Evolutionary conservation across 768 basidiomycete species (phyloP).

Genomic region (Lactarius tabidus): DNA sequence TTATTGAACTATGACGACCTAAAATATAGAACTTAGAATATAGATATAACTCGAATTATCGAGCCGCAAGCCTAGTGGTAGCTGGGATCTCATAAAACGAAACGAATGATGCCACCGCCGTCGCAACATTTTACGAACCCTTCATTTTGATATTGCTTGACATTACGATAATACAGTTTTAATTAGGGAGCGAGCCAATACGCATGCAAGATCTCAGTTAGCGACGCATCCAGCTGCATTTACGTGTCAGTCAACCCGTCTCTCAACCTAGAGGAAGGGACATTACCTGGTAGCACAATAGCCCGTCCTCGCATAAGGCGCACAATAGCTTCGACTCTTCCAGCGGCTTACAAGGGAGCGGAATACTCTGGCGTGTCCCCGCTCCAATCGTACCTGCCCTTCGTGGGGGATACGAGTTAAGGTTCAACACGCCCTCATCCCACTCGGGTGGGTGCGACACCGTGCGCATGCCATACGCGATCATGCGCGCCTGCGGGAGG

Average conservation of each 20-base stretch:
- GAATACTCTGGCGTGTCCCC: not conserved
- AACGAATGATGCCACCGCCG: too few species aligned
- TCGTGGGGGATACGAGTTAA: constrained; percentile 15
- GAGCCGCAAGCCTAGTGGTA: too few species aligned
- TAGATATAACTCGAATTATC: too few species aligned
- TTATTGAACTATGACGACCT: too few species aligned
- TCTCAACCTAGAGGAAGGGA: not conserved
- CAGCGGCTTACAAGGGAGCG: not conserved
- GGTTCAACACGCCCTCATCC: constrained; percentile 4
- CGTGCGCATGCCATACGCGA: constrained; percentile 12
- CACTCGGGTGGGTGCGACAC: constrained; percentile 14
- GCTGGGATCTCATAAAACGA: too few species aligned
- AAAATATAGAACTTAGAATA: too few species aligned
- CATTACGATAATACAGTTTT: not conserved
- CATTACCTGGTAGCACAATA: constrained; percentile 13
- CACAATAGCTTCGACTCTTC: not conserved
- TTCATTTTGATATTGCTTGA: not conserved
- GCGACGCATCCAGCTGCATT: constrained; percentile 2
- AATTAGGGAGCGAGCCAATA: constrained; percentile 14
- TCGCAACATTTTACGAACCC: not conserved
- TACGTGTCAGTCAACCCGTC: not conserved
- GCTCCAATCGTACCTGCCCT: not conserved
- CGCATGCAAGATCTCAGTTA: constrained; percentile 1
- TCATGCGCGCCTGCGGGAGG: not conserved
- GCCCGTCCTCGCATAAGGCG: constrained; percentile 17